Percentiles rank a stretch among this genome's conserved stretches.
Evolutionary conservation across 371 early-diverging fungal genomes (phyloP).

Genomic region (Zancudomyces culisetae): DNA sequence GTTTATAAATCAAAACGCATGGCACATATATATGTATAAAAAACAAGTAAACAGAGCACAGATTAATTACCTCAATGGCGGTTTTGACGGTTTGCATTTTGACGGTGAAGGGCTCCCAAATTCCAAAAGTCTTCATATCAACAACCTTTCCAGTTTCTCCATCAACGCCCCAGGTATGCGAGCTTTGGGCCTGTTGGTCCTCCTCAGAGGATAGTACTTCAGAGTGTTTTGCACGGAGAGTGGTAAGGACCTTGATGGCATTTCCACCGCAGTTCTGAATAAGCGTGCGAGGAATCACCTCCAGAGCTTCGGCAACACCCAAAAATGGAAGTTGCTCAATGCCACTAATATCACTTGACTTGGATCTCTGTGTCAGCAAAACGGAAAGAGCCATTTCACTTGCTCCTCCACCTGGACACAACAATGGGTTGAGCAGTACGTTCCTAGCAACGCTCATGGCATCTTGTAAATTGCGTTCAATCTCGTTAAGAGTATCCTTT

Average conservation of each 20-base stretch:
- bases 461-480: constrained; percentile 99
- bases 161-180: constrained; percentile 85
- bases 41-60: neutral
- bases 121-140: constrained; percentile 90
- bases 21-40: neutral
- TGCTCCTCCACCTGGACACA: constrained; percentile 99
- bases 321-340: constrained; percentile 92
- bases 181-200: too few relatives aligned
- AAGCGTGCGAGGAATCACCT: constrained; percentile 96
- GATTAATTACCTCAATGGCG: constrained; percentile 62
- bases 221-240: constrained; percentile 90
- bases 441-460: constrained; percentile 98
- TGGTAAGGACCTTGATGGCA: constrained; percentile 83
- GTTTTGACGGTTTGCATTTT: constrained; percentile 99
- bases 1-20: neutral
- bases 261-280: constrained; percentile 98
- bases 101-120: constrained; percentile 99
- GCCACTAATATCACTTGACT: constrained; percentile 60
- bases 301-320: constrained; percentile 87
- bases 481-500: constrained; percentile 96
- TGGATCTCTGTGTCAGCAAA: constrained; percentile 71
- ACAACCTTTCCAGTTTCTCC: constrained; percentile 89
- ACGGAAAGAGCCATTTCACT: constrained; percentile 98
- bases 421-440: constrained; percentile 79
- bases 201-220: too few relatives aligned